Evolutionary conservation across 2,329 filamentous ascomycete genomes (phyloP).

Genomic region (Cadophora luteo-olivacea): DNA sequence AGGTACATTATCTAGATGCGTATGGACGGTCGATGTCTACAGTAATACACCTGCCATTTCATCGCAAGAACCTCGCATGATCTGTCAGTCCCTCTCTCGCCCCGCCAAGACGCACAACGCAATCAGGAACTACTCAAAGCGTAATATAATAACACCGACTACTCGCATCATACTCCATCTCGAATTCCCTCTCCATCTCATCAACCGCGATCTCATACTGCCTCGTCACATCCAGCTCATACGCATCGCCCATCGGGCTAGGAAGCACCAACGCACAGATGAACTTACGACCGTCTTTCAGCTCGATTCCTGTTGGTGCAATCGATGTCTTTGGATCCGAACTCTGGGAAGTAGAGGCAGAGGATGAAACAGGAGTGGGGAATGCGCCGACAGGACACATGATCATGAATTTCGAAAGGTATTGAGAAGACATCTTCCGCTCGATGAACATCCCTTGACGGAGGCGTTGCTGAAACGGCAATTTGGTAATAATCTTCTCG

Average conservation of each 20-base stretch:
- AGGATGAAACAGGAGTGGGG: background rate
- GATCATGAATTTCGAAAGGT: background rate
- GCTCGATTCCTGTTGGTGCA: conserved; percentile 11
- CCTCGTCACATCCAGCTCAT: conserved; percentile 50
- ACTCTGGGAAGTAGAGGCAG: background rate
- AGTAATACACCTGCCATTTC: too few species aligned
- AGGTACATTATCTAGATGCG: too few species aligned
- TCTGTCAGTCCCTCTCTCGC: too few species aligned
- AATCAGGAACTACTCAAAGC: conserved; percentile 15
- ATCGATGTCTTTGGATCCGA: conserved; percentile 15
- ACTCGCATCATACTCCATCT: conserved; percentile 51
- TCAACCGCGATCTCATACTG: conserved; percentile 46
- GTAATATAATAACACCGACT: conserved; percentile 52
- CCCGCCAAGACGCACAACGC: too few species aligned
- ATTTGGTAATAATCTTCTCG: background rate
- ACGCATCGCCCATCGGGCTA: conserved; percentile 46
- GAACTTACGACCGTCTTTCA: conserved; percentile 37
- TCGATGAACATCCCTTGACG: conserved; percentile 49
- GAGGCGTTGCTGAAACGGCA: conserved; percentile 50
- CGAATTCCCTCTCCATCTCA: conserved; percentile 50
- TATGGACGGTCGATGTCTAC: too few species aligned
- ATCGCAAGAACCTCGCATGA: too few species aligned
- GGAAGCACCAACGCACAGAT: conserved; percentile 49
- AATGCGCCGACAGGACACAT: conserved; percentile 4
- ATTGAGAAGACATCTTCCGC: conserved; percentile 10